A percentile compares a stretch with the other conserved stretches of the same genome.
Evolutionary conservation across 2,329 filamentous ascomycete species (phyloP).

Genomic region (Tympanopsis confertula): DNA sequence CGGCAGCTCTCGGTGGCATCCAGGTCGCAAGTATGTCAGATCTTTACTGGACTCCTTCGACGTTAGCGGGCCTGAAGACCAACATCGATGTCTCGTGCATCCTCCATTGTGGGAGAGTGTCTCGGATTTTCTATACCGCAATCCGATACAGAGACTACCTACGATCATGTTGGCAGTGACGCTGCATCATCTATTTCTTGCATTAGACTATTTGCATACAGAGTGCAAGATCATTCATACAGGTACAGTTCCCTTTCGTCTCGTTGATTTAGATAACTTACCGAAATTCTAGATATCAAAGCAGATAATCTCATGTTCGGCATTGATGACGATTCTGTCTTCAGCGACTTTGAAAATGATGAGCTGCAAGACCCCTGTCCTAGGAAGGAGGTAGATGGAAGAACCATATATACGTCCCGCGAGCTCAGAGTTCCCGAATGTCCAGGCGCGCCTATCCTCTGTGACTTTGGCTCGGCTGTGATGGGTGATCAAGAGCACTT

Average conservation of each 20-base stretch:
- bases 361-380: slow-evolving; percentile 26
- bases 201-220: neutral
- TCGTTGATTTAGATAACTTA: neutral
- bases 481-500: slow-evolving; percentile 17
- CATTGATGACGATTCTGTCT: slow-evolving; percentile 19
- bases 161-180: neutral
- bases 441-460: slow-evolving; percentile 23
- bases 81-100: neutral
- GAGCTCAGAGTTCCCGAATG: slow-evolving; percentile 19
- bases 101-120: neutral
- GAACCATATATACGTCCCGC: slow-evolving; percentile 28
- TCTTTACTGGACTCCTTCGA: neutral
- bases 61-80: neutral
- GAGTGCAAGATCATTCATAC: neutral
- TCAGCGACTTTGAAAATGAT: slow-evolving; percentile 22
- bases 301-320: slow-evolving; percentile 31
- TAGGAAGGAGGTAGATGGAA: slow-evolving; percentile 25
- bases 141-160: neutral
- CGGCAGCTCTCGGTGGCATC: neutral
- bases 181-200: neutral
- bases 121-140: neutral
- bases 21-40: neutral
- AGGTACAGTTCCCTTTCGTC: too few relatives aligned
- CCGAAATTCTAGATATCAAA: slow-evolving; percentile 27
- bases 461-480: slow-evolving; percentile 36